Conservation (phyloP, 768 basidiomycete species). For the Mycena maculata region DNA sequence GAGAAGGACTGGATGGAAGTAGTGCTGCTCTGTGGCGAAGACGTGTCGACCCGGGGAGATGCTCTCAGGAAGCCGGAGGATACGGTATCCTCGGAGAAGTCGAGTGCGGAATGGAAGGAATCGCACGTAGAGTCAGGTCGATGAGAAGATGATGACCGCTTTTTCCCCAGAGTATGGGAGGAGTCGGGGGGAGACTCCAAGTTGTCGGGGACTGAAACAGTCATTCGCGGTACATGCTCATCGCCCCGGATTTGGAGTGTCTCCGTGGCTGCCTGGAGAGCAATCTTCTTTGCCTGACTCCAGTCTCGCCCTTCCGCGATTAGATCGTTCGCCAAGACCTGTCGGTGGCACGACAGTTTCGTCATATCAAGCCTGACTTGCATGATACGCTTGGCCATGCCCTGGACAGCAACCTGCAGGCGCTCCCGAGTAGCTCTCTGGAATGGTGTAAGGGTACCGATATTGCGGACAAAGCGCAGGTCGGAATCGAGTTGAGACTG, state of each 20-base stretch:
- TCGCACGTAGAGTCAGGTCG: conserved; percentile 62
- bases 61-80: conserved; percentile 48
- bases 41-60: conserved; percentile 49
- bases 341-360: conserved; percentile 79
- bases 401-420: conserved; percentile 69
- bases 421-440: conserved; percentile 85
- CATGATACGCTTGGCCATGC: conserved; percentile 72
- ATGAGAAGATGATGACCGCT: conserved; percentile 43
- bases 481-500: conserved; percentile 73
- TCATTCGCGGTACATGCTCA: conserved; percentile 51
- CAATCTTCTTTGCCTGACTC: conserved; percentile 74
- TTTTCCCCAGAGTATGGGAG: conserved; percentile 32
- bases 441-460: conserved; percentile 90
- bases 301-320: conserved; percentile 74
- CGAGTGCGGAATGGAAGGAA: conserved; percentile 77
- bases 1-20: conserved; percentile 47
- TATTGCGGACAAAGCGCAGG: conserved; percentile 81
- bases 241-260: conserved; percentile 62
- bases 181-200: conserved; percentile 26
- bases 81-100: conserved; percentile 58
- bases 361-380: conserved; percentile 78
- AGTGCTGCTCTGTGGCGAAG: conserved; percentile 46
- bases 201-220: conserved; percentile 48
- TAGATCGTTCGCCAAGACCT: conserved; percentile 81
- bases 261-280: conserved; percentile 78